Conservation (phyloP, 805 yeast genomes). For the Saturnispora silvae region DNA sequence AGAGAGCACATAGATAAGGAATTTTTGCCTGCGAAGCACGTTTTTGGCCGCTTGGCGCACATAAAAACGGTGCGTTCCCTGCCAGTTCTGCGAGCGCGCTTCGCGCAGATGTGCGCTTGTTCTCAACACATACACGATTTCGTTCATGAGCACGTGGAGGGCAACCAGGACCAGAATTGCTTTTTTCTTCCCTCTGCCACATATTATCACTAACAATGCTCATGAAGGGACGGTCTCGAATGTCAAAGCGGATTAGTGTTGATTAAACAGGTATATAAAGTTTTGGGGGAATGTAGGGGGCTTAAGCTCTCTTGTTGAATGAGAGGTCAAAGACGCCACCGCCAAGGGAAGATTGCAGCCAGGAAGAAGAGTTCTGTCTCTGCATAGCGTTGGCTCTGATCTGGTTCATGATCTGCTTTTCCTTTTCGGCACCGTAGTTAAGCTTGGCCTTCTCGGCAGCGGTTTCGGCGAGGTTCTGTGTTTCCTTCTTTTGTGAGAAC, state of each 20-base stretch:
- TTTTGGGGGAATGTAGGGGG: background rate
- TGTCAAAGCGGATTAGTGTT: background rate
- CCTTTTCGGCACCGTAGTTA: constrained; percentile 31
- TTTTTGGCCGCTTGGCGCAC: background rate
- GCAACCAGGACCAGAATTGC: too few species aligned
- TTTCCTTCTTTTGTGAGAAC: constrained; percentile 21
- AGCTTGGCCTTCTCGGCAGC: constrained; percentile 25
- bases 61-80: background rate
- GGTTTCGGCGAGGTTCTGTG: constrained; percentile 25
- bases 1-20: constrained; percentile 3
- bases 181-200: too few species aligned
- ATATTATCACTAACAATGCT: too few species aligned
- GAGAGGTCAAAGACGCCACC: constrained; percentile 26
- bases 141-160: too few species aligned
- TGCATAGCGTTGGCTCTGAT: constrained; percentile 23
- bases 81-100: background rate
- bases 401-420: constrained; percentile 30
- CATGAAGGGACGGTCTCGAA: too few species aligned
- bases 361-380: constrained; percentile 19
- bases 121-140: background rate
- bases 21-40: constrained; percentile 1
- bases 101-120: background rate
- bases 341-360: constrained; percentile 21
- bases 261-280: background rate
- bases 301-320: constrained; percentile 18